These are phyloP conservation scores for Chloris gayana DNA, from an alignment of 176 grass and related monocot genomes.

Conservation along the genomic window DNA sequence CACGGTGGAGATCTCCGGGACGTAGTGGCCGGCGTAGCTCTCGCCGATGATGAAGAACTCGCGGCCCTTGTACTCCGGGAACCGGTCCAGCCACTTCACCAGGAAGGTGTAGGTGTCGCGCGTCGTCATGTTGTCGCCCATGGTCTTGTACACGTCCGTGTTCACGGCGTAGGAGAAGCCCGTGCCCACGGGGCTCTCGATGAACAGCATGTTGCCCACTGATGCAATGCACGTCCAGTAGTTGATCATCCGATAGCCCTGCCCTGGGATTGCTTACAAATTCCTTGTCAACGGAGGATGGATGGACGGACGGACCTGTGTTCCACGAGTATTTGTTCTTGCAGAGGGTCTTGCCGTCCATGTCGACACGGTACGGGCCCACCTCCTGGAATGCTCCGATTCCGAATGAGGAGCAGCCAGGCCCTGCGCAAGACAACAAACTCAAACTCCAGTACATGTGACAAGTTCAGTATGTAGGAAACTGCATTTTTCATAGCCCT, in stretches of 20 bases:
- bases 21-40: slow-evolving; percentile 77
- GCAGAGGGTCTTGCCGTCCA: slow-evolving; percentile 62
- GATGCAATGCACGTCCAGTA: background rate
- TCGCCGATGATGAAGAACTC: slow-evolving; percentile 63
- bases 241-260: background rate
- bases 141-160: slow-evolving; percentile 38
- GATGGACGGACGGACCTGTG: slow-evolving; percentile 31
- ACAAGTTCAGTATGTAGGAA: background rate
- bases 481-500: background rate
- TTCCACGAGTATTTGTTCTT: slow-evolving; percentile 54
- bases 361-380: slow-evolving; percentile 62
- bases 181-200: slow-evolving; percentile 63
- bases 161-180: slow-evolving; percentile 68
- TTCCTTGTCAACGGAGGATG: background rate
- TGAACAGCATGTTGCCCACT: slow-evolving; percentile 67
- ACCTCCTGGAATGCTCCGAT: slow-evolving; percentile 59
- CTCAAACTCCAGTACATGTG: background rate
- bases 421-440: slow-evolving; percentile 39
- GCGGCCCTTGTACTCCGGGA: slow-evolving; percentile 63
- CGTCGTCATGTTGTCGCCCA: slow-evolving; percentile 55
- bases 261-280: background rate
- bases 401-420: slow-evolving; percentile 68
- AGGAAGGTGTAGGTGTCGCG: slow-evolving; percentile 55
- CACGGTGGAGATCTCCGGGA: slow-evolving; percentile 54
- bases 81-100: slow-evolving; percentile 62